A percentile compares a stretch with the other conserved stretches of the same genome.
phyloP scores from a whole-genome alignment of 164 flowering plant species.

The Tetracentron sinense region DNA sequence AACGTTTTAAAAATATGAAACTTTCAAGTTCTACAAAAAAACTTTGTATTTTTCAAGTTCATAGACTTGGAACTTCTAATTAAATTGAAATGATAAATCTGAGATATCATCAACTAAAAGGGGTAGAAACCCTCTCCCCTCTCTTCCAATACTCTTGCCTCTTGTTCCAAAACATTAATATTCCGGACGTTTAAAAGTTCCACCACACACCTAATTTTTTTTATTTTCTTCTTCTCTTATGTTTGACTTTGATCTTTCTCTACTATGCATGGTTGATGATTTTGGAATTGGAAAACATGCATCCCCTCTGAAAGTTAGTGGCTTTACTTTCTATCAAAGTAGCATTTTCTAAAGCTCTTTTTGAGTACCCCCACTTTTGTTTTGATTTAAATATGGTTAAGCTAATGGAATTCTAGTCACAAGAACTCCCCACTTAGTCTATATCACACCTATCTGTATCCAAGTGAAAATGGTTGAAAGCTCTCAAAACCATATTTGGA shows the following conservation, averaged over 20 bases:
- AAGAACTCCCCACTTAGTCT: conserved; percentile 22
- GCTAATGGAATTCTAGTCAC: conserved; percentile 36
- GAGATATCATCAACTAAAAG: too few relatives aligned
- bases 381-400: conserved; percentile 25
- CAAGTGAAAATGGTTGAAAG: background rate
- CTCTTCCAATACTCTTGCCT: too few relatives aligned
- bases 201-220: background rate
- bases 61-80: too few relatives aligned
- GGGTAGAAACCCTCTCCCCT: too few relatives aligned
- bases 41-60: too few relatives aligned
- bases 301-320: conserved; percentile 21
- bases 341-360: conserved; percentile 16
- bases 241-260: background rate
- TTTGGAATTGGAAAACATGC: conserved; percentile 20
- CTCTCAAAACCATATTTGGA: background rate
- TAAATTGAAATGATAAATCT: too few relatives aligned
- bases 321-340: conserved; percentile 23
- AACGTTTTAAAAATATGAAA: too few relatives aligned
- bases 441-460: background rate
- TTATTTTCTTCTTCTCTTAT: background rate
- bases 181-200: too few relatives aligned
- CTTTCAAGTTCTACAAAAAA: too few relatives aligned
- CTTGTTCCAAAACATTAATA: too few relatives aligned
- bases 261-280: conserved; percentile 4
- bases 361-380: conserved; percentile 29